Conservation (phyloP, 176 grass and related monocot species). For the Carex parvula region DNA sequence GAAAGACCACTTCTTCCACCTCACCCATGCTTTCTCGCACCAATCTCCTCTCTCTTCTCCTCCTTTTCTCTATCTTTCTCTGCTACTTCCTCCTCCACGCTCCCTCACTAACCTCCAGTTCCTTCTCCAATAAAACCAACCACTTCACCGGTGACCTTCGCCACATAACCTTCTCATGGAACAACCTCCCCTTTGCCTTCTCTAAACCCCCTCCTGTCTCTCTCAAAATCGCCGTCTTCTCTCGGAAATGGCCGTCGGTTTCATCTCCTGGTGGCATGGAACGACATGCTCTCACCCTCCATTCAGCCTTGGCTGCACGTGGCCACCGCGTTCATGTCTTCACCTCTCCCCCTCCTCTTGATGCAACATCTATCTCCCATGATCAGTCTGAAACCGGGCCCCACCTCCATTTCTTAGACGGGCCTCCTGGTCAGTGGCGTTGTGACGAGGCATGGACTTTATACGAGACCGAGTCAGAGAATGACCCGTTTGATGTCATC, state of each 20-base stretch:
- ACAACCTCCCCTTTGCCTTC: constrained; percentile 51
- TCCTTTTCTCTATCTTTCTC: constrained; percentile 32
- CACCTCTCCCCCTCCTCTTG: constrained; percentile 68
- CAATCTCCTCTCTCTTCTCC: constrained; percentile 27
- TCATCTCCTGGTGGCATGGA: constrained; percentile 87
- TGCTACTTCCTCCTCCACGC: constrained; percentile 8
- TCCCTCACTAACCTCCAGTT: not conserved
- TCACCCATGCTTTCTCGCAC: constrained; percentile 3
- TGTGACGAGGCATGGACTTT: constrained; percentile 86
- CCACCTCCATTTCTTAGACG: constrained; percentile 71
- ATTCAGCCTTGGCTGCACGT: constrained; percentile 64
- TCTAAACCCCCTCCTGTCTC: constrained; percentile 35
- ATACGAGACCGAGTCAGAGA: constrained; percentile 63
- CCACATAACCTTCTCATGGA: constrained; percentile 85
- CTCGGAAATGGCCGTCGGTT: constrained; percentile 84
- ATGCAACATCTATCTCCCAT: constrained; percentile 16
- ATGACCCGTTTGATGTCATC: constrained; percentile 84
- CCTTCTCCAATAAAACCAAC: not conserved
- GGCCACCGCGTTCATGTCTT: constrained; percentile 87
- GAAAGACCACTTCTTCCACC: constrained; percentile 24
- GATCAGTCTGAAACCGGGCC: constrained; percentile 16
- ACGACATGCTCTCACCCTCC: constrained; percentile 88
- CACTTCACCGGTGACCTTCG: constrained; percentile 65
- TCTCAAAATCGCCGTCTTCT: constrained; percentile 91
- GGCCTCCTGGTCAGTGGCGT: constrained; percentile 60